Conservation (phyloP, 805 yeast genomes). For the Sugiyamaella valdiviana region DNA sequence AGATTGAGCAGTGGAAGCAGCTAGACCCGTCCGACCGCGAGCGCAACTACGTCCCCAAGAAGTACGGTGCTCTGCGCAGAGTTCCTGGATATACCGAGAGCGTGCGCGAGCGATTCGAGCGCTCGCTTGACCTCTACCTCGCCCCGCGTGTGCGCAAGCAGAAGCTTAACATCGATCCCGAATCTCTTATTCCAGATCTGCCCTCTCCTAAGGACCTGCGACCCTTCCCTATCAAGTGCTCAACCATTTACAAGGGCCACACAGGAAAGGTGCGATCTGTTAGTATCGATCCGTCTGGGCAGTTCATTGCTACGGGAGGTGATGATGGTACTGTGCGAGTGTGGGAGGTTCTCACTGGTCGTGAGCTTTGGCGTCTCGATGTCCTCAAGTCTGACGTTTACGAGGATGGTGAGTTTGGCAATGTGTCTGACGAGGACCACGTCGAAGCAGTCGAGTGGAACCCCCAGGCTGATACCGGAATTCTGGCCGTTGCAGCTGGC, state of each 20-base stretch:
- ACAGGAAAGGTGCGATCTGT: conserved; percentile 72
- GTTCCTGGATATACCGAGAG: conserved; percentile 89
- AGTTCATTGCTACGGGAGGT: conserved; percentile 95
- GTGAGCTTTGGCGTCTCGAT: conserved; percentile 66
- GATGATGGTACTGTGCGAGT: conserved; percentile 93
- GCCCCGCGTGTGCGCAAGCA: conserved; percentile 94
- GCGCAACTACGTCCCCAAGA: conserved; percentile 72
- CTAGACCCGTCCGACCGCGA: conserved; percentile 73
- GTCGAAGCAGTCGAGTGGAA: conserved; percentile 85
- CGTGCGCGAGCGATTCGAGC: conserved; percentile 86
- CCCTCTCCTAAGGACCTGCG: conserved; percentile 95
- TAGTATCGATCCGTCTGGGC: conserved; percentile 80
- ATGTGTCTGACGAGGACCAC: conserved; percentile 56
- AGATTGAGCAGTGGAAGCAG: conserved; percentile 61
- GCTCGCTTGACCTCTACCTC: conserved; percentile 85
- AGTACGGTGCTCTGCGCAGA: conserved; percentile 72
- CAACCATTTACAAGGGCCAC: conserved; percentile 82
- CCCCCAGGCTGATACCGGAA: conserved; percentile 67
- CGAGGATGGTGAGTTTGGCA: conserved; percentile 29
- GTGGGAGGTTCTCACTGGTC: conserved; percentile 96
- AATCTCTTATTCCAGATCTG: conserved; percentile 87
- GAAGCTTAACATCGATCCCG: conserved; percentile 91
- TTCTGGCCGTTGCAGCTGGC: conserved; percentile 79
- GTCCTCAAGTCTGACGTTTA: conserved; percentile 33
- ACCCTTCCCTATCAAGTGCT: conserved; percentile 91